Evolutionary conservation across 2,329 filamentous ascomycete genomes (phyloP), one percentile per base, ranked within the genome.

Genomic region (Aspergillus awamori): DNA sequence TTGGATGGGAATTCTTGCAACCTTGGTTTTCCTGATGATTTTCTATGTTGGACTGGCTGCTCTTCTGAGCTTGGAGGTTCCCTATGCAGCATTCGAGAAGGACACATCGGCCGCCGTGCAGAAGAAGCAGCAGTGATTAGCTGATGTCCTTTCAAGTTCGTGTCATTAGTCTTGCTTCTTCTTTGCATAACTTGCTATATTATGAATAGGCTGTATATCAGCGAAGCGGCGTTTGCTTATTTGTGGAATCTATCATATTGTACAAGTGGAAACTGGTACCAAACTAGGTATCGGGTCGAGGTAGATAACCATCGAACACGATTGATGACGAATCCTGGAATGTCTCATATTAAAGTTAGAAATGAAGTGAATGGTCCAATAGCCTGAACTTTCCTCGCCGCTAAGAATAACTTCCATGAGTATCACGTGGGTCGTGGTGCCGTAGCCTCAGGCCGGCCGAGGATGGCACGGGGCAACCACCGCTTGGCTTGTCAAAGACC

Each of bases 41-140:
- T 81, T 97, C 5, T 89, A 89, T 67, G 88, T 93, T 59, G 95
- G 90, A 13, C 80, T 98, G 58, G 86, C 79, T 62, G 93, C 91
- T 13, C 82, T 98, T 11, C 82, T 86, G 6, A 94, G 92, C 67
- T 83, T 99, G 17, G 84, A 97, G 76, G 92, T 98, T 30, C 91
- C 92, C 1, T 98, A 98, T 76, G 92, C 91, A 65, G 93, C 95
- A 1, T 99, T 98, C 74, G 94, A 96, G 75, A 97, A 97, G 83
- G 94, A 97, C 69, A 96, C 92, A 83, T 92, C 93, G 0, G 91
- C 92, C n/a, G 83, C 87, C 39, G 90, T 90, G 33, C 91, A 96
- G 79, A 96, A 93, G 86, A 96, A 87, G 75, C 78, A 92, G 81
- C 84, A 89, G 78, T 84, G 66, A 67, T 65, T 58, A 57, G 56